Conservation (phyloP, 495 filamentous ascomycete species). For the Lophium mytilinum region DNA sequence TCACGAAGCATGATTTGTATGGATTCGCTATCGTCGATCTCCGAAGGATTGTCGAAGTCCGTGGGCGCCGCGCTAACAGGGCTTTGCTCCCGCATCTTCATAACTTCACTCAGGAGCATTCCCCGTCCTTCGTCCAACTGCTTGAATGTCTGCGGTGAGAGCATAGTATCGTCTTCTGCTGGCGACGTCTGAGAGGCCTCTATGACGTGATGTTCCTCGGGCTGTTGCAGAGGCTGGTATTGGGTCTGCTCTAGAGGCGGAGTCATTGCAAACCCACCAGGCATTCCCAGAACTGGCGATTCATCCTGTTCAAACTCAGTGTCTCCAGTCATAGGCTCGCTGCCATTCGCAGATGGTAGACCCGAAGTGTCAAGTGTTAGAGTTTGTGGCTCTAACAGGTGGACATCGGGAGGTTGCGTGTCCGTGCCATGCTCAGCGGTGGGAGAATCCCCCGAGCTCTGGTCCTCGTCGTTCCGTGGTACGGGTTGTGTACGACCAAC, state of each 20-base stretch:
- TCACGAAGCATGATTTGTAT: constrained; percentile 54
- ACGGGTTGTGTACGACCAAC: not conserved
- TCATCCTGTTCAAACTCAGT: constrained; percentile 42
- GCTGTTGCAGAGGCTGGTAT: constrained; percentile 48
- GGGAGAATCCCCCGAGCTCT: not conserved
- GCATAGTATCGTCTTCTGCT: not conserved
- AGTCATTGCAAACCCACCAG: constrained; percentile 43
- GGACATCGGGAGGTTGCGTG: not conserved
- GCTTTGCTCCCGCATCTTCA: constrained; percentile 44
- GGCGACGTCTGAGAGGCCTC: constrained; percentile 35
- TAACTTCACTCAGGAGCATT: constrained; percentile 42
- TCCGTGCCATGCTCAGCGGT: not conserved
- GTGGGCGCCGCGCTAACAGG: constrained; percentile 21
- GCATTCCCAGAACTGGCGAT: constrained; percentile 53
- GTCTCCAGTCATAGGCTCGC: constrained; percentile 19
- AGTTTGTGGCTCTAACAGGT: not conserved
- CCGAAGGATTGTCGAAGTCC: constrained; percentile 21
- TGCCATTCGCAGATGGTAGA: constrained; percentile 5
- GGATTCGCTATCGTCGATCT: constrained; percentile 45
- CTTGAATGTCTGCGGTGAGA: not conserved
- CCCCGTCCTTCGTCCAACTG: constrained; percentile 35
- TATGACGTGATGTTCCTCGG: not conserved
- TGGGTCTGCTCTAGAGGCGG: constrained; percentile 45
- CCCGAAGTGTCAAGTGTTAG: constrained; percentile 11
- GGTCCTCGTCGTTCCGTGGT: not conserved